phyloP scores from a whole-genome alignment of 169 alveolate genomes.

The Plasmodium relictum region DNA sequence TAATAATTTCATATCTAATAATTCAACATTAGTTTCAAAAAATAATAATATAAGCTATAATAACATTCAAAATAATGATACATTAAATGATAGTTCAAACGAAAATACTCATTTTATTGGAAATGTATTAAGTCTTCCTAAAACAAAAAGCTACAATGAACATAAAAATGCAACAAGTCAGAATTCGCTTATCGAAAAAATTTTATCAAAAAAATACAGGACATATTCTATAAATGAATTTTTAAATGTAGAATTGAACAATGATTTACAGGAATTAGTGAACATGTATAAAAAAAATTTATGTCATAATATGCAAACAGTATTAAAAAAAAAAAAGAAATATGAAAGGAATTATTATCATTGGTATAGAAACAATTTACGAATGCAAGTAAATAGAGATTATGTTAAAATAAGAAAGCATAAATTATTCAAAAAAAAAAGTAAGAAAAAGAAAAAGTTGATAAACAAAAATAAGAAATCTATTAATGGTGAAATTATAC shows the following conservation, averaged over 20 bases:
- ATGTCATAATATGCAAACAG: slow-evolving; percentile 28
- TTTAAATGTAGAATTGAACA: slow-evolving; percentile 46
- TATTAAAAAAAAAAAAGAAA: slow-evolving; percentile 9
- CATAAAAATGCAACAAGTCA: slow-evolving; percentile 19
- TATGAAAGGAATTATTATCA: background rate
- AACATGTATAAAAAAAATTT: slow-evolving; percentile 36
- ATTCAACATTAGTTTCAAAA: background rate
- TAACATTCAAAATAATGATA: background rate
- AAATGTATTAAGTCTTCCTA: background rate
- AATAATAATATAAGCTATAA: background rate
- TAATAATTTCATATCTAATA: background rate
- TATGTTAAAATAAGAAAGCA: background rate
- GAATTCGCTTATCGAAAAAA: slow-evolving; percentile 38
- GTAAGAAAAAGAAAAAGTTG: slow-evolving; percentile 1
- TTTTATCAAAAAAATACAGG: slow-evolving; percentile 47
- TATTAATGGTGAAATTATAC: background rate
- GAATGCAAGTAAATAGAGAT: background rate
- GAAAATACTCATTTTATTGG: background rate
- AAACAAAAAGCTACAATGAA: background rate
- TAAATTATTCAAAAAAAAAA: slow-evolving; percentile 10
- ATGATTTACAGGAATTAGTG: slow-evolving; percentile 36
- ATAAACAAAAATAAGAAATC: background rate
- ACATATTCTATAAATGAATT: slow-evolving; percentile 64
- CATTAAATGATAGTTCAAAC: background rate
- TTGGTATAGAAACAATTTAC: background rate